These are phyloP conservation scores for Fraxinus dipetala DNA, from an alignment of 305 asterid species.

Conservation along the genomic window DNA sequence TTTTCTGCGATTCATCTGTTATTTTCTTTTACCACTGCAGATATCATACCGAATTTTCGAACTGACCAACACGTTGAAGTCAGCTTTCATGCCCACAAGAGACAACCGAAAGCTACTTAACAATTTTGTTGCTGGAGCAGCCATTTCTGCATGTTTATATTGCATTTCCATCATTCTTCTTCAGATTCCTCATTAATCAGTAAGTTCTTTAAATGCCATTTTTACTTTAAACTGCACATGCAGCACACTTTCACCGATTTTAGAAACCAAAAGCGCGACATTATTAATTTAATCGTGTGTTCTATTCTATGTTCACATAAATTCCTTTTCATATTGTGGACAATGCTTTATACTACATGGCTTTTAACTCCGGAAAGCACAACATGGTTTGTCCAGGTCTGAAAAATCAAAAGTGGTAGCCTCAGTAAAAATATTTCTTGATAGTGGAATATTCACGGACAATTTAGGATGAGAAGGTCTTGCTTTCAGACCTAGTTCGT, in stretches of 20 bases:
- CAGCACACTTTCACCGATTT: background rate
- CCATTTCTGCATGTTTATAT: slow-evolving; percentile 60
- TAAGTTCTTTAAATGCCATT: slow-evolving; percentile 33
- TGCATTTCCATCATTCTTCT: slow-evolving; percentile 60
- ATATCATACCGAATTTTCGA: slow-evolving; percentile 75
- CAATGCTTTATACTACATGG: background rate
- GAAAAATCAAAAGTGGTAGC: slow-evolving; percentile 17
- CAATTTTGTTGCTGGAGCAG: slow-evolving; percentile 71
- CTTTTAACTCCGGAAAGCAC: background rate
- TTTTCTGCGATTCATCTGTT: slow-evolving; percentile 8
- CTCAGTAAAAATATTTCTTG: slow-evolving; percentile 17
- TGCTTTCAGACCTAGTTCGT: slow-evolving; percentile 15
- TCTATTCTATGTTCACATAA: slow-evolving; percentile 1
- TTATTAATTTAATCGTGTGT: background rate
- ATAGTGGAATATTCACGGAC: slow-evolving; percentile 3
- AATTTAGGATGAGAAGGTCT: slow-evolving; percentile 19
- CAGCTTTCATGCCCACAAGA: slow-evolving; percentile 71
- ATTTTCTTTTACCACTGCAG: slow-evolving; percentile 38
- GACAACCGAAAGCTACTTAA: slow-evolving; percentile 61
- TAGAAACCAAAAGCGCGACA: background rate
- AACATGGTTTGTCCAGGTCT: slow-evolving; percentile 23
- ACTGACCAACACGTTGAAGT: slow-evolving; percentile 82
- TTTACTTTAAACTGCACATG: background rate
- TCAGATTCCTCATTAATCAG: slow-evolving; percentile 58
- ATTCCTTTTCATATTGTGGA: background rate